Evolutionary conservation across 345 rosid species (phyloP).

Genomic region (Eucalyptus melliodora): DNA sequence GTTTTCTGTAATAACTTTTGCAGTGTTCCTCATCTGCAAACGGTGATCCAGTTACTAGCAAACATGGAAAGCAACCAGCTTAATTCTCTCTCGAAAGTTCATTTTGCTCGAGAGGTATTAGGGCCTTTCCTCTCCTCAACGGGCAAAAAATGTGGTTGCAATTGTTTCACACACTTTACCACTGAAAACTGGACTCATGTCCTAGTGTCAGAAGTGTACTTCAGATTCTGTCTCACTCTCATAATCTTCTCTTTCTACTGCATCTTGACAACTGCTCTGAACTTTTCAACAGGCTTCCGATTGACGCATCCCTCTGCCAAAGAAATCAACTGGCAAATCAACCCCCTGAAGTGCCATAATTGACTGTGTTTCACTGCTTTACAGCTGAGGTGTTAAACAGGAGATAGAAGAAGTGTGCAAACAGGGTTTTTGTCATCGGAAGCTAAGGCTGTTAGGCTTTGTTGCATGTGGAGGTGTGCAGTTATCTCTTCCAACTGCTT

Average conservation of each 20-base stretch:
- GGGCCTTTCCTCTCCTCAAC: not conserved
- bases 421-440: not conserved
- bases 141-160: not conserved
- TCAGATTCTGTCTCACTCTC: not conserved
- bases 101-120: not conserved
- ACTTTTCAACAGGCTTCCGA: not conserved
- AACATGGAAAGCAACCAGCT: constrained; percentile 61
- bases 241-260: not conserved
- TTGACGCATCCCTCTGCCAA: not conserved
- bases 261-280: not conserved
- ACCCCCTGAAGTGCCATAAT: not conserved
- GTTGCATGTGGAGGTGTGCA: not conserved
- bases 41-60: constrained; percentile 39
- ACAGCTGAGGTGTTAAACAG: not conserved
- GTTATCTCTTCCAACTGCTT: not conserved
- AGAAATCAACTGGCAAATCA: not conserved
- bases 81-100: constrained; percentile 21
- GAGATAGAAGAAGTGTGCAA: not conserved
- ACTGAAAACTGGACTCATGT: not conserved
- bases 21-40: constrained; percentile 54
- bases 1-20: not conserved
- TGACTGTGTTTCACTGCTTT: not conserved
- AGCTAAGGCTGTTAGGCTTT: not conserved
- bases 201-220: not conserved
- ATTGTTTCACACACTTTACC: not conserved